Evolutionary conservation across 345 rosid genomes (phyloP), one percentile per base, ranked within the genome.

Genomic region (Pistacia vera): DNA sequence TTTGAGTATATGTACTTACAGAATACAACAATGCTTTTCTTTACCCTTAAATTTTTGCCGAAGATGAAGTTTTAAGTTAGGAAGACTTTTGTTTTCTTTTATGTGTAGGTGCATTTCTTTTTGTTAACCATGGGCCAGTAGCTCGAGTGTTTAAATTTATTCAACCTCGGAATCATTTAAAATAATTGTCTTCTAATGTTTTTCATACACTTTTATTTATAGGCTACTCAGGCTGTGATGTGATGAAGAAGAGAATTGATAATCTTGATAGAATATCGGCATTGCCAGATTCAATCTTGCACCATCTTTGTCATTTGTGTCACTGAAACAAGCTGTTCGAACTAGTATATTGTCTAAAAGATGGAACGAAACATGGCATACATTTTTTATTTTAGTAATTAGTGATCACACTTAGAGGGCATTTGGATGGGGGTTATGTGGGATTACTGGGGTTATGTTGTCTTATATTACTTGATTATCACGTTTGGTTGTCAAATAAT

Each of bases 281-380:
- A 7, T 71, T 71, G 74, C 74, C 55, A 0, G 60, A 70, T 9
- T 44, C 73, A 7, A 10, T 70, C 35, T 70, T 70, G 51, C 73
- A 70, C 2, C 65, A 71, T 12, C 38, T 71, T 20, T 71, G 54
- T 57, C 55, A 3, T 57, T 71, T 41, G 5, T 71, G 16, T 35
- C 33, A 6, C 38, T 71, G 12, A 25, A 22, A 0, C n/a, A 71
- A 71, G 64, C 22, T n/a, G 55, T 41, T 36, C 64, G 44, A 36
- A 56, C 74, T 25, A 25, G 25, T 25, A 25, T 5, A 5, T 36
- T 57, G 64, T 71, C 22, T 58, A 71, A 20, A 44, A 57, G 18
- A 70, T 71, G 74, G 65, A 60, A 71, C 6, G 20, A 25, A 41
- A 52, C 20, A 4, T 71, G 74, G 74, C 30, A 36, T 36, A 41